Evolutionary conservation across 176 grass and related monocot species (phyloP).

Genomic region (Eleusine indica): DNA sequence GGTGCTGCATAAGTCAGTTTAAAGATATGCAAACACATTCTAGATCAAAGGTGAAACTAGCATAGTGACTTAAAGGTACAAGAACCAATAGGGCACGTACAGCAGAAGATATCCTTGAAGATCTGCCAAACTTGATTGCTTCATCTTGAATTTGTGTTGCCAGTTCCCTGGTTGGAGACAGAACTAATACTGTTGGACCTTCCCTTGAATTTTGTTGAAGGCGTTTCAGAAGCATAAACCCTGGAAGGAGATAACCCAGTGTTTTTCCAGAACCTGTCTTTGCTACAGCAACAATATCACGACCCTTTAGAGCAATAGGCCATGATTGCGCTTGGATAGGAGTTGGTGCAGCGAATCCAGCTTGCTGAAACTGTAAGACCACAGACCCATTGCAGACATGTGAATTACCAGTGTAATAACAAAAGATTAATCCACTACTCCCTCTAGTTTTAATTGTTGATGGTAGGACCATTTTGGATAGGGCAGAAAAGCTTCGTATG

Average conservation of each 20-base stretch:
- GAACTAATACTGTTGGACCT: slow-evolving; percentile 80
- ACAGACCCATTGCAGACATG: slow-evolving; percentile 24
- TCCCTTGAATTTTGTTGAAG: slow-evolving; percentile 65
- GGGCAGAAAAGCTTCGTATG: slow-evolving; percentile 4
- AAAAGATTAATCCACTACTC: neutral
- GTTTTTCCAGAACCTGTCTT: slow-evolving; percentile 99
- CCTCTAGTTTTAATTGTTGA: no score
- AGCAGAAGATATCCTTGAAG: slow-evolving; percentile 79
- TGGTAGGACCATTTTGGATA: neutral
- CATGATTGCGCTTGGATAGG: slow-evolving; percentile 96
- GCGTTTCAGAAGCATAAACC: slow-evolving; percentile 72
- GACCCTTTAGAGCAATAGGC: slow-evolving; percentile 78
- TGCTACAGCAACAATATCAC: slow-evolving; percentile 86
- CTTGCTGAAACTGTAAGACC: slow-evolving; percentile 58
- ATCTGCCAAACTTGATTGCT: slow-evolving; percentile 87
- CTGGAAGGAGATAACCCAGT: slow-evolving; percentile 88
- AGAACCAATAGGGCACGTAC: slow-evolving; percentile 46
- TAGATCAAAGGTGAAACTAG: neutral
- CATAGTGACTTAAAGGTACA: slow-evolving; percentile 14
- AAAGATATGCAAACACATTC: neutral
- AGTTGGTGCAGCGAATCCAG: slow-evolving; percentile 72
- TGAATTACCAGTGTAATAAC: neutral
- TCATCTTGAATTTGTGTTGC: slow-evolving; percentile 97
- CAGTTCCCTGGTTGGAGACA: slow-evolving; percentile 90
- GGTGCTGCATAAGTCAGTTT: neutral